Base-by-base conservation (phyloP, 345 rosid genomes). In the Cardamine resedifolia region DNA sequence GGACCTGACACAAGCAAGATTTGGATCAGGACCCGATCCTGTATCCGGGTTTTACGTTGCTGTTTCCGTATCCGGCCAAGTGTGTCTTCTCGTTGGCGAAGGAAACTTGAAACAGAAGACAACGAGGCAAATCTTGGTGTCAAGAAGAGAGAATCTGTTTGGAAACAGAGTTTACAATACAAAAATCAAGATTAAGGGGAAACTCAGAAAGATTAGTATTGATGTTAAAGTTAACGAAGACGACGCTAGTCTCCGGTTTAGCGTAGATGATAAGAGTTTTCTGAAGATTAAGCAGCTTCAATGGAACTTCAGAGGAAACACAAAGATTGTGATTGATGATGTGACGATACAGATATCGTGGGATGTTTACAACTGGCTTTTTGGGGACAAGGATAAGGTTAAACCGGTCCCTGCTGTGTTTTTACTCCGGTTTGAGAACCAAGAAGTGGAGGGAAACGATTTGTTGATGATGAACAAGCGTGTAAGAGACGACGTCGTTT, bases 291-390 rank as follows among this genome's bases (percentile, higher is more conserved):
- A 83, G 82, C 77, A 86, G 43, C 69, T 93, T 56, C 87, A 83
- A 72, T 93, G 97, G 98, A 93, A 90, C 75, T 93, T 90, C 39
- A 75, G 98, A 61, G 98, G 98, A 15, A 93, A 83, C 34, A 84
- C 88, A 76, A 83, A 80, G 73, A 77, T 90, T 12, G 90, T 83
- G 47, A 80, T 90, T 0, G 96, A 89, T 38, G 96, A 87, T 3
- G 87, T 84, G n/a, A 53, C 81, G 8, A 62, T 90, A 16, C 93
- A 89, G 48, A 78, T 93, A 70, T 90, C 92, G 0, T 93, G 98
- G 98, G 98, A 93, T 58, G 92, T 93, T 1, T 85, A 90, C 57
- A 87, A 89, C 52, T 93, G 97, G 98, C 41, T 93, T 45, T 89
- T 89, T 68, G 79, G 64, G 5, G 58, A 20, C 53, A 66, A 58